Evolutionary conservation across 2,329 filamentous ascomycete genomes (phyloP).

Genomic region (Paecilomyces niveus): DNA sequence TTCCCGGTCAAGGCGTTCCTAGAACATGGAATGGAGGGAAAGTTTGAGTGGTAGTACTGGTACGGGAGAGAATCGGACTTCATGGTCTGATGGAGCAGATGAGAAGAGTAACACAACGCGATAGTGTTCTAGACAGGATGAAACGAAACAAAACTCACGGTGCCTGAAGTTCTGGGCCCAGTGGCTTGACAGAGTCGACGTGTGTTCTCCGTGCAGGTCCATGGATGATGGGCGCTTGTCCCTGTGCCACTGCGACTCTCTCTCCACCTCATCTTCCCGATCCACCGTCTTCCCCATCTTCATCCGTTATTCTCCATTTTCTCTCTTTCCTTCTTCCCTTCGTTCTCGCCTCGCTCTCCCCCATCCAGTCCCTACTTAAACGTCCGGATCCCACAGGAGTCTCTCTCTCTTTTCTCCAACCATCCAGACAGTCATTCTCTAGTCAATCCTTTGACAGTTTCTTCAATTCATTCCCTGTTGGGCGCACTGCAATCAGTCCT

Average conservation of each 20-base stretch:
- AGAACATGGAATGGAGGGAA: no score
- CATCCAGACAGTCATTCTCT: background rate
- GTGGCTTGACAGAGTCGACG: background rate
- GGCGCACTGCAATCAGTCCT: constrained; percentile 1
- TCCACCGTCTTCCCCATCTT: background rate
- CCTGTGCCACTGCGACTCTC: background rate
- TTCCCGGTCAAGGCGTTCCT: no score
- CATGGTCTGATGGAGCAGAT: background rate
- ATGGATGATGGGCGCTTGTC: background rate
- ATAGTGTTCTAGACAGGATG: background rate
- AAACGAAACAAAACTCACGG: background rate
- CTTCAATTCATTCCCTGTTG: background rate
- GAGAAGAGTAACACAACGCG: background rate
- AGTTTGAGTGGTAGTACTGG: no score
- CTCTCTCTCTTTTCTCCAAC: background rate
- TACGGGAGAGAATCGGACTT: no score
- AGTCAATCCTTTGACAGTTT: background rate
- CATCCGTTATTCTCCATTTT: background rate
- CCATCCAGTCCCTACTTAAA: background rate
- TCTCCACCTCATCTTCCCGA: background rate
- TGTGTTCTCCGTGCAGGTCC: background rate
- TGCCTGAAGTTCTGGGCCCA: background rate
- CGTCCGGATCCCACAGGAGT: background rate
- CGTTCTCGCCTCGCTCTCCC: background rate
- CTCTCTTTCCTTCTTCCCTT: background rate